Conservation (phyloP, 768 basidiomycete species). For the Lactarius sanguifluus region DNA sequence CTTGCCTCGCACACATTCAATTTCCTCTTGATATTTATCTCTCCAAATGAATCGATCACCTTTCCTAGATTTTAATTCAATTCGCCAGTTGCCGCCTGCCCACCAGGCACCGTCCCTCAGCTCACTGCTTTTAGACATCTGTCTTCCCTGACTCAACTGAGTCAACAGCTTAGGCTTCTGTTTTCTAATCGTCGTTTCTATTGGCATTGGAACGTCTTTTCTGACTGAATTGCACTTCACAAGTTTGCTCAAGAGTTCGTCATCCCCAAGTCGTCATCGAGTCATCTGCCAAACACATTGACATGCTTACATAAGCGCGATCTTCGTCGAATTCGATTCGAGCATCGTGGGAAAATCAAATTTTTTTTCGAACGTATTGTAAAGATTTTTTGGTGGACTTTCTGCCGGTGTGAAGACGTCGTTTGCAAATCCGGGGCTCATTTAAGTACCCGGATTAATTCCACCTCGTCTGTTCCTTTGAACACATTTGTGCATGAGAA, state of each 20-base stretch:
- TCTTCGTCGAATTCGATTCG: background rate
- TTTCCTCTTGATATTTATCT: background rate
- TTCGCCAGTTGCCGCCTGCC: background rate
- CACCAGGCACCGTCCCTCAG: background rate
- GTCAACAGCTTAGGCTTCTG: background rate
- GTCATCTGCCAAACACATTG: too few species aligned
- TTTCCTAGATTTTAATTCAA: background rate
- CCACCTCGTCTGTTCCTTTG: background rate
- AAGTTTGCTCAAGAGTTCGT: background rate
- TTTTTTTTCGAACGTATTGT: background rate
- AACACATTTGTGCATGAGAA: background rate
- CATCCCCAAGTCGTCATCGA: too few species aligned
- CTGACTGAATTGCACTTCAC: background rate
- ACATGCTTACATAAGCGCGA: background rate
- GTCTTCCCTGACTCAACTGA: background rate
- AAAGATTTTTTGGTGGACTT: background rate
- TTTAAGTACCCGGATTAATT: background rate
- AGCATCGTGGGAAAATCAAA: background rate
- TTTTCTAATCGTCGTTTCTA: background rate
- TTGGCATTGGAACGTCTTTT: background rate
- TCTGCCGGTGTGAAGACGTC: background rate
- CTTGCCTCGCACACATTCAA: background rate
- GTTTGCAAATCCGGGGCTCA: background rate
- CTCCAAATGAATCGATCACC: slow-evolving; percentile 3
- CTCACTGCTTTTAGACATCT: background rate